Base-by-base conservation (phyloP, 768 basidiomycete genomes). In the Boletus barrowsii region DNA sequence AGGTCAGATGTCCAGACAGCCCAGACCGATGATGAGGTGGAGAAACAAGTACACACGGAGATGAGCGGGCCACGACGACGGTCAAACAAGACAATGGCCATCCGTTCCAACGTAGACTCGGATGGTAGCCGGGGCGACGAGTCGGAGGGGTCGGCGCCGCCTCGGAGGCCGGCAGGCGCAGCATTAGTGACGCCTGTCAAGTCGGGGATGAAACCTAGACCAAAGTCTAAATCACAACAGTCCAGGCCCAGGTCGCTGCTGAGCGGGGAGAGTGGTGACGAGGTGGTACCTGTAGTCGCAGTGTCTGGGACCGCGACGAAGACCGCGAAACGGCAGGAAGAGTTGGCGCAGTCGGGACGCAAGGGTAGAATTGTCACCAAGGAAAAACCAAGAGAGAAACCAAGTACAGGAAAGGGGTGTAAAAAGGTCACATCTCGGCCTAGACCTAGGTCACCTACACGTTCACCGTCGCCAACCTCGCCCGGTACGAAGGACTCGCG, bases 161-260 rank as follows among this genome's bases (percentile, higher is more conserved):
- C 58, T 18, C 57, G 62, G 18, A 59, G 44, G 43, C 6, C 32
- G 0, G 10, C 33, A 32, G 51, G 22, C 11, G 15, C 32, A 9
- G 51, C 22, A 10, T 49, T 54, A 7, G 45, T 7, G 18, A 69
- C 68, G 0, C 65, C 68, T 10, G 49, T 69, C 48, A 67, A 59
- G 37, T 63, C 63, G 2, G 61, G 61, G 10, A 69, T 69, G 68
- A 69, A 60, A 29, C 63, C 61, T 30, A 61, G 60, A 39, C 55
- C 60, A 7, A 62, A 44, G 18, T 58, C 64, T 3, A 53, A 54
- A 22, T 53, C 58, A 5, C 41, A n/a, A 5, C 41, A n/a, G 10
- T 46, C 63, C 7, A 17, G 14, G 39, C 42, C 63, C 17, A 14
- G 17, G 24, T 54, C 48, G 2, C 35, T 33, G 8, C 9, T 18